phyloP scores from a whole-genome alignment of 768 basidiomycete species.

The Coprinellus micaceus region DNA sequence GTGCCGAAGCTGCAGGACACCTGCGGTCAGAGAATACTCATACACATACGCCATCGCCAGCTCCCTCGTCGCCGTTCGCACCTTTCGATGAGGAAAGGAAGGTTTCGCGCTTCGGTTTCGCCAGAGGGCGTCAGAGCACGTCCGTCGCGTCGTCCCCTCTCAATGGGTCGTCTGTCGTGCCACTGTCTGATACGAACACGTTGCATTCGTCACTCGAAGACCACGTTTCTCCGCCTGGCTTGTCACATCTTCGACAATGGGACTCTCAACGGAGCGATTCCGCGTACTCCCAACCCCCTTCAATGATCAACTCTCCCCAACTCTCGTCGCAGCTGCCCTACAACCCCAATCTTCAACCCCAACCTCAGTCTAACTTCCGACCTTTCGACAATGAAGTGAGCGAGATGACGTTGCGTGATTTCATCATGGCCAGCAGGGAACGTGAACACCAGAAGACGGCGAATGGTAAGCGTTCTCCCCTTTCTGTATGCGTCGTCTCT shows the following conservation, averaged over 20 bases:
- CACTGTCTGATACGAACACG: not conserved
- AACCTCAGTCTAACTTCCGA: constrained; percentile 45
- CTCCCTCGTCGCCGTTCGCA: constrained; percentile 20
- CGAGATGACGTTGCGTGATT: constrained; percentile 73
- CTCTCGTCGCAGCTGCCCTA: constrained; percentile 17
- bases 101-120: constrained; percentile 80
- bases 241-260: constrained; percentile 35
- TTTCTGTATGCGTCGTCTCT: not conserved
- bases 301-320: constrained; percentile 40
- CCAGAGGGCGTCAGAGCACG: constrained; percentile 63
- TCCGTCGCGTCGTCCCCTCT: constrained; percentile 56
- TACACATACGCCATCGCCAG: constrained; percentile 25
- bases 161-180: constrained; percentile 22
- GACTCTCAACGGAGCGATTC: constrained; percentile 39
- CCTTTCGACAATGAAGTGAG: constrained; percentile 56
- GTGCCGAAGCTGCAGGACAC: constrained; percentile 29
- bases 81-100: constrained; percentile 61
- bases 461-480: constrained; percentile 20
- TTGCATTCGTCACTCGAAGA: constrained; percentile 15
- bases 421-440: constrained; percentile 69
- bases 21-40: too few species aligned
- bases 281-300: constrained; percentile 36
- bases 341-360: constrained; percentile 12
- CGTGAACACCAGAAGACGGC: constrained; percentile 31
- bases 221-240: not conserved